Conservation (phyloP, 441 rosid species). For the Dalechampia spathulata region DNA sequence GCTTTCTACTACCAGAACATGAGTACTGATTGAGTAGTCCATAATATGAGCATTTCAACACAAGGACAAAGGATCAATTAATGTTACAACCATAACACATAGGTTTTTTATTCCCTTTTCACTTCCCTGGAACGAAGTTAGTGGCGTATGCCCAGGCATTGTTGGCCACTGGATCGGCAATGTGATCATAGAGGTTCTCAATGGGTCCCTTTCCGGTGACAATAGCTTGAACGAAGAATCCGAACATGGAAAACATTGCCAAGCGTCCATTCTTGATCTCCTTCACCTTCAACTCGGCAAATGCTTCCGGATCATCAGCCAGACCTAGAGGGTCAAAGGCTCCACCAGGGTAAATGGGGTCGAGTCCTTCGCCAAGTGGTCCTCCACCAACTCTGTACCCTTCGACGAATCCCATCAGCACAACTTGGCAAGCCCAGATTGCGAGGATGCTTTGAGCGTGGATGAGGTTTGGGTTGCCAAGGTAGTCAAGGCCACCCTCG, state of each 20-base stretch:
- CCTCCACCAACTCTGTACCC: constrained; percentile 91
- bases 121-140: constrained; percentile 89
- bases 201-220: constrained; percentile 89
- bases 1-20: constrained; percentile 7
- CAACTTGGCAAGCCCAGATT: constrained; percentile 82
- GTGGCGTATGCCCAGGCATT: constrained; percentile 94
- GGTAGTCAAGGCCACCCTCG: constrained; percentile 84
- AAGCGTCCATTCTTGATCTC: constrained; percentile 86
- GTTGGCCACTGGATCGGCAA: constrained; percentile 80
- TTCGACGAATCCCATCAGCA: constrained; percentile 84
- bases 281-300: constrained; percentile 82
- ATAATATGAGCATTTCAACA: constrained; percentile 5
- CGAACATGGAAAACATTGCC: constrained; percentile 92
- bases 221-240: constrained; percentile 88
- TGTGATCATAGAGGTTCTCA: constrained; percentile 71
- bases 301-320: constrained; percentile 88
- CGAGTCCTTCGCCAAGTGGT: constrained; percentile 83
- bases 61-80: constrained; percentile 9
- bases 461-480: constrained; percentile 82
- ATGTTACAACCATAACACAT: constrained; percentile 10
- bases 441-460: constrained; percentile 93
- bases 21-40: constrained; percentile 12
- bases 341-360: constrained; percentile 86
- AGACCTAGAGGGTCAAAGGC: constrained; percentile 81
- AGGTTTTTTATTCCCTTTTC: constrained; percentile 14